phyloP scores from a whole-genome alignment of 495 filamentous ascomycete species.

The Podospora didyma region DNA sequence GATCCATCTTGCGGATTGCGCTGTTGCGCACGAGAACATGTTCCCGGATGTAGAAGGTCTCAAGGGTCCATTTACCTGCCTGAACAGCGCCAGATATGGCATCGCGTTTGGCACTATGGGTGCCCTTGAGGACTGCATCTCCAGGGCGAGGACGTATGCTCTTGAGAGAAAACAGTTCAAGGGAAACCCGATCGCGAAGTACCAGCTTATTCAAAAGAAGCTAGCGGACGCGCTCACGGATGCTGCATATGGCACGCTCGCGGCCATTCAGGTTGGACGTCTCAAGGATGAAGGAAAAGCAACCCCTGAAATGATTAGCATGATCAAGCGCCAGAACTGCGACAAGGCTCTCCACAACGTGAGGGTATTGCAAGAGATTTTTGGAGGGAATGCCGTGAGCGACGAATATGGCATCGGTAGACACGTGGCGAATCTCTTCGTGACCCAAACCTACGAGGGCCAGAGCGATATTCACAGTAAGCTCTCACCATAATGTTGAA shows the following conservation, averaged over 20 bases:
- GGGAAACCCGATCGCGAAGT: slow-evolving; percentile 90
- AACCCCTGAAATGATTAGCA: slow-evolving; percentile 95
- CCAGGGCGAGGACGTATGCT: slow-evolving; percentile 76
- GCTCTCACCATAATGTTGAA: slow-evolving; percentile 27
- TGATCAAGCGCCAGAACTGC: slow-evolving; percentile 98
- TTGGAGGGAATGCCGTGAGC: slow-evolving; percentile 94
- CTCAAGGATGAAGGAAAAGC: slow-evolving; percentile 87
- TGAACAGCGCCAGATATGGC: slow-evolving; percentile 88
- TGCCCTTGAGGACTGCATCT: slow-evolving; percentile 86
- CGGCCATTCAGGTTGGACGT: slow-evolving; percentile 83
- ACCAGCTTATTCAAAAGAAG: slow-evolving; percentile 98
- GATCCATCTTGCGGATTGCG: slow-evolving; percentile 90
- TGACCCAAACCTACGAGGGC: slow-evolving; percentile 96
- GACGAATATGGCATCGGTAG: slow-evolving; percentile 94
- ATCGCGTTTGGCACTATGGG: slow-evolving; percentile 94
- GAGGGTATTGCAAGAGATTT: slow-evolving; percentile 83
- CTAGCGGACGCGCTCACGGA: slow-evolving; percentile 88
- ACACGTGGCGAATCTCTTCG: slow-evolving; percentile 94
- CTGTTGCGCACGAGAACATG: slow-evolving; percentile 89
- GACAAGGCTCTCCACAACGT: slow-evolving; percentile 81
- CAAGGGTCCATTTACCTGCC: slow-evolving; percentile 83
- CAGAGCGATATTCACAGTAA: slow-evolving; percentile 94
- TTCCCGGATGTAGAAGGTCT: slow-evolving; percentile 88
- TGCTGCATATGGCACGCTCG: slow-evolving; percentile 81
- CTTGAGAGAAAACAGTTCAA: slow-evolving; percentile 95